Base-by-base conservation (phyloP, 2,329 filamentous ascomycete species). In the Mycocentrospora acerina region DNA sequence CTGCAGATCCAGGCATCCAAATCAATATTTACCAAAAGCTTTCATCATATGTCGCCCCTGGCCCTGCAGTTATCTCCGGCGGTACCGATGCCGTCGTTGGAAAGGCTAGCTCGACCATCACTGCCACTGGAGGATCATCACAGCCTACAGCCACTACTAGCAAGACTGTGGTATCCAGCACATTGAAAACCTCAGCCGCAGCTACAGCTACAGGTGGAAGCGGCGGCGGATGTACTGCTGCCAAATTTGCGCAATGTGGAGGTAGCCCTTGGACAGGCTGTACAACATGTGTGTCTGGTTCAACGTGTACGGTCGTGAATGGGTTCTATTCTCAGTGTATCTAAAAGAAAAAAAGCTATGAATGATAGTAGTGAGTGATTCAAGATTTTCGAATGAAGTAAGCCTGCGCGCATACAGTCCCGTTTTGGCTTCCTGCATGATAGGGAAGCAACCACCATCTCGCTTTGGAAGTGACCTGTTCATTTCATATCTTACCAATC, bases 1-100 rank as follows among this genome's bases (percentile, higher is more conserved):
- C 72, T 51, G 61, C 71, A 32, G 80, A 83, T 59, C 67, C 77
- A 5, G 81, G 81, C 40, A 79, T 85, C 53, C 53, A 72, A 42
- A 70, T 83, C 72, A 79, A 80, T 71, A 76, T 85, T 64, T 84
- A 83, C 72, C 54, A 67, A 36, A 54, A 61, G 8, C 42, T 61
- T 16, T 57, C 75, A 40, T 66, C 57, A 28, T 80, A 80, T 57
- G 49, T 57, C 15, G 78, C 79, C 29, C 77, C 77, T 15, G 78
- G 78, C 13, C 77, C 77, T 12, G 52, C 63, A 24, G 60, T 70
- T 24, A 57, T 64, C 30, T 35, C 53, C 13, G 62, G 58, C 8
- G 60, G 60, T 14, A 58, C 51, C 3, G 55, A 52, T 26, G 56
- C 55, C n/a, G 45, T 53, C 12, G 59, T 59, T 32, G 59, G 60